Percentiles rank a stretch among this genome's conserved stretches.
Evolutionary conservation across 2,329 filamentous ascomycete genomes (phyloP).

Genomic region (Aspergillus arachidicola): DNA sequence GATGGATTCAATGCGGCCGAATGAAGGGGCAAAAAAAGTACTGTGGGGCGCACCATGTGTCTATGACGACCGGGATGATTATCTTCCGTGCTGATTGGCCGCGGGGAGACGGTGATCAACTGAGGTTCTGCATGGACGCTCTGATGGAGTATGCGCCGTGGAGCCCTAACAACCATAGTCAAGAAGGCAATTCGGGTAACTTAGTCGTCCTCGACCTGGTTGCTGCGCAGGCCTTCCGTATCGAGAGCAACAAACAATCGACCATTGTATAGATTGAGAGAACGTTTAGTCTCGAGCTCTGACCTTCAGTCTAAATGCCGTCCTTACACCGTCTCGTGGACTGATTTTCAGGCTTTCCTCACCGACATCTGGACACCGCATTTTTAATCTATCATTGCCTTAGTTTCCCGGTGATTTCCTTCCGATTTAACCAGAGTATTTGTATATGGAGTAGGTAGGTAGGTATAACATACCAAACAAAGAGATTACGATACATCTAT

Average conservation of each 20-base stretch:
- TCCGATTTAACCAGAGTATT: background rate
- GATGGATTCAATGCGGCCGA: background rate
- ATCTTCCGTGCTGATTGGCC: constrained; percentile 16
- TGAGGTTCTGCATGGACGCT: constrained; percentile 27
- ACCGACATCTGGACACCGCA: constrained; percentile 1
- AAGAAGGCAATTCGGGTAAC: constrained; percentile 21
- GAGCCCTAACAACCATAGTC: background rate
- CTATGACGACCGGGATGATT: constrained; percentile 24
- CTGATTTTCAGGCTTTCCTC: constrained; percentile 1
- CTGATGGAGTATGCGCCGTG: constrained; percentile 10
- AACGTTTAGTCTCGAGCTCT: background rate
- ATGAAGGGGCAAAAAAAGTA: constrained; percentile 24
- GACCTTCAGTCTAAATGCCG: constrained; percentile 3
- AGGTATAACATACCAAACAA: background rate
- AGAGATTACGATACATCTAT: background rate
- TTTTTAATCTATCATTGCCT: background rate
- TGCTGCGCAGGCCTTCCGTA: constrained; percentile 20
- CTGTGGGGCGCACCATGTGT: constrained; percentile 28
- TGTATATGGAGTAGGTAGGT: background rate
- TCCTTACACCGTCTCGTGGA: constrained; percentile 7
- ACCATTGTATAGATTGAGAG: background rate
- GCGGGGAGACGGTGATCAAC: constrained; percentile 18
- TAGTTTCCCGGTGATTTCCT: background rate
- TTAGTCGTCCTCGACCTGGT: constrained; percentile 18
- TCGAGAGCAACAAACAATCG: constrained; percentile 17